A percentile compares a stretch with the other conserved stretches of the same genome.
Evolutionary conservation across 2,329 filamentous ascomycete genomes (phyloP).

Genomic region (Bipolaris zeicola): DNA sequence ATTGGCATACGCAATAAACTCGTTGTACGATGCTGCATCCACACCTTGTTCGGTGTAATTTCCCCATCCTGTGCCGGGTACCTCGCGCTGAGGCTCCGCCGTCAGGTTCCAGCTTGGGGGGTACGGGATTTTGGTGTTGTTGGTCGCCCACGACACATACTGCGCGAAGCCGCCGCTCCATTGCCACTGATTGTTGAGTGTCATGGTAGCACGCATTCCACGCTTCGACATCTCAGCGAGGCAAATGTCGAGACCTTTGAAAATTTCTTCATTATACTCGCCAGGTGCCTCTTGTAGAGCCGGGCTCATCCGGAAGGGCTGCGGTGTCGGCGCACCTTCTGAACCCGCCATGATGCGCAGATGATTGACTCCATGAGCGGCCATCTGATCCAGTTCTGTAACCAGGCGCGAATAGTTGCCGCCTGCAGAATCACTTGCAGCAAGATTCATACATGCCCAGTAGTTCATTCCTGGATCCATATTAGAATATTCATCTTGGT

Average conservation of each 20-base stretch:
- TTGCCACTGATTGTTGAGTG: slow-evolving; percentile 49
- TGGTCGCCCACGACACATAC: slow-evolving; percentile 47
- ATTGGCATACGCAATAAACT: slow-evolving; percentile 41
- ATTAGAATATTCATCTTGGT: neutral
- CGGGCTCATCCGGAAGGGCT: slow-evolving; percentile 50
- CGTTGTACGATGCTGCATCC: slow-evolving; percentile 39
- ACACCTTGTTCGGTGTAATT: slow-evolving; percentile 45
- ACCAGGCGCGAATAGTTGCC: slow-evolving; percentile 47
- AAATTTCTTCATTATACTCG: slow-evolving; percentile 48
- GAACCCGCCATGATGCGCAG: slow-evolving; percentile 50
- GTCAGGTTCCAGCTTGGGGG: slow-evolving; percentile 48
- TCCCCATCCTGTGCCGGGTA: slow-evolving; percentile 48
- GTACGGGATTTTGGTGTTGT: slow-evolving; percentile 46
- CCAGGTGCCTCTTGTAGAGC: slow-evolving; percentile 45
- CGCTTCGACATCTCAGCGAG: slow-evolving; percentile 49
- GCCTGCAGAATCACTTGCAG: slow-evolving; percentile 42
- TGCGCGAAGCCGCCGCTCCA: slow-evolving; percentile 50
- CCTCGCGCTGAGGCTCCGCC: slow-evolving; percentile 42
- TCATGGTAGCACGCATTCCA: slow-evolving; percentile 51
- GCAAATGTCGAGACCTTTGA: slow-evolving; percentile 47
- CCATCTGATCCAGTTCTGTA: slow-evolving; percentile 50
- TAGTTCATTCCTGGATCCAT: slow-evolving; percentile 43
- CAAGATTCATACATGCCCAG: slow-evolving; percentile 51
- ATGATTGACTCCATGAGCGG: slow-evolving; percentile 48
- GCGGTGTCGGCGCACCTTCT: slow-evolving; percentile 46